Evolutionary conservation across 805 yeast species (phyloP).

Genomic region (Saccharomyces eubayanus): DNA sequence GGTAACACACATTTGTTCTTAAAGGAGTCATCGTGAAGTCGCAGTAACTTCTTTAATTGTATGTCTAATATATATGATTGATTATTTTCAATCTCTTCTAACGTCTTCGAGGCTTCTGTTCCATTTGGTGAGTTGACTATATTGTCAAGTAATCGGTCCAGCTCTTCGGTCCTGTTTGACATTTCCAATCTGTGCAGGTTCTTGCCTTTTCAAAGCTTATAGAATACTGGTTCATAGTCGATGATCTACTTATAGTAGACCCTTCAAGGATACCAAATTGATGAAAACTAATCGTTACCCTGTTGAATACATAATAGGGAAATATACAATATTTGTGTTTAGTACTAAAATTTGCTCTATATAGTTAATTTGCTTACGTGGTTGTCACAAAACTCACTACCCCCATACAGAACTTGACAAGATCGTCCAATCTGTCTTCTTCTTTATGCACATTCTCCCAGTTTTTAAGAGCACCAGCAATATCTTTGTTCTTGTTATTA

Average conservation of each 20-base stretch:
- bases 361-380: slow-evolving; percentile 5
- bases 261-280: slow-evolving; percentile 4
- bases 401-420: slow-evolving; percentile 75
- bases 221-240: background rate
- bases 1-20: slow-evolving; percentile 21
- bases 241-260: background rate
- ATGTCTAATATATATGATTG: slow-evolving; percentile 19
- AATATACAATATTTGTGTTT: background rate
- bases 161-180: slow-evolving; percentile 1
- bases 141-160: slow-evolving; percentile 3
- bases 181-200: background rate
- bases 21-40: slow-evolving; percentile 24
- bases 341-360: background rate
- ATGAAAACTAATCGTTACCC: background rate
- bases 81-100: slow-evolving; percentile 23
- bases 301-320: background rate
- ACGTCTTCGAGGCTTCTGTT: slow-evolving; percentile 9
- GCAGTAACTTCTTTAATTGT: slow-evolving; percentile 22
- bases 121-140: slow-evolving; percentile 2
- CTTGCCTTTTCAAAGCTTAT: background rate
- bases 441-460: slow-evolving; percentile 43
- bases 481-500: slow-evolving; percentile 31
- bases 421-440: slow-evolving; percentile 49
- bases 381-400: slow-evolving; percentile 52
- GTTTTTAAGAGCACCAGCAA: slow-evolving; percentile 38